Evolutionary conservation across 805 yeast species (phyloP), one percentile per base, ranked within the genome.

Genomic region (Candida sakaeoensis): DNA sequence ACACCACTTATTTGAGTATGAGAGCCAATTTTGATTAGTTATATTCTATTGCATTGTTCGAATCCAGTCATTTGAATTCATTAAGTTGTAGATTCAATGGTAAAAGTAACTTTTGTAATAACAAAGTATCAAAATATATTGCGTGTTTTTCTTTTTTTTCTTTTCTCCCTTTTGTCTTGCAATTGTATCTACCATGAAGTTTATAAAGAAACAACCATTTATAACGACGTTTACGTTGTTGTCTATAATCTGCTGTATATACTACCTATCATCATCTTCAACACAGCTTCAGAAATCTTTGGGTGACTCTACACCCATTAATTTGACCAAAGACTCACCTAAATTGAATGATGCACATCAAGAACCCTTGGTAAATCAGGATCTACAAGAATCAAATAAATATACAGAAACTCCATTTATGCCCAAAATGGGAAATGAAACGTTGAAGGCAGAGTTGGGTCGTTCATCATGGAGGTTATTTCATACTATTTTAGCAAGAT

Each of bases 341-440:
- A 16, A 16, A 9, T 18, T 18, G 3, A 5, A 21, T n/a, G 12
- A 12, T 2, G 12, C 27, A 18, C 10, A 26, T 10, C 32, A 33
- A 12, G 40, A 18, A 19, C 41, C 34, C 14, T 6, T 4, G 9
- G 7, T n/a, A 5, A 36, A 41, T 13, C 37, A 37, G 16, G 15
- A 16, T 5, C 19, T 24, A 4, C 27, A n/a, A 17, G 21, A 15
- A 23, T 27, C 27, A 15, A 15, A 15, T 13, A 34, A 32, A 12
- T 23, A 12, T 24, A 65, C 68, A 1, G 68, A 63, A 19, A 55
- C 62, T 10, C 71, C 89, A 2, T 89, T 89, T 54, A 93, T 93
- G 99, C 95, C 95, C 5, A 77, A 86, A 50, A 89, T 93, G 95
- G 85, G 85, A 12, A 91, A 91, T 60, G 89, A 81, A 48, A 83